These are phyloP conservation scores for Pythium rhizo-oryzae DNA, from an alignment of 352 stramenopile genomes.

Conservation along the genomic window DNA sequence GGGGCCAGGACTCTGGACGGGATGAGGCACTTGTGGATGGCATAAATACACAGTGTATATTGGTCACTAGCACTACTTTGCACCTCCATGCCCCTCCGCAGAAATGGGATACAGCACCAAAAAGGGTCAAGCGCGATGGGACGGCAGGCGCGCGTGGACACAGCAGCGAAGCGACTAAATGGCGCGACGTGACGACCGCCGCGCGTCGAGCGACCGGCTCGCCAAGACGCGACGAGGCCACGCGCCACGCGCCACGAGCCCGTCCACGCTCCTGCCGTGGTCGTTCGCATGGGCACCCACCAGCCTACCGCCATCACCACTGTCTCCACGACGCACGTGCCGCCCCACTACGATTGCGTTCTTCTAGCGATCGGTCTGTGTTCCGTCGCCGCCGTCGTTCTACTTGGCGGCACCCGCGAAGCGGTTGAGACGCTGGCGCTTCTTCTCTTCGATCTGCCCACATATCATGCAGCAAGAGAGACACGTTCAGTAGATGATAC, in stretches of 20 bases:
- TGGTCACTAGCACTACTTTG: neutral
- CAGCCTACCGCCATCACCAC: too few relatives aligned
- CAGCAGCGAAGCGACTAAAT: neutral
- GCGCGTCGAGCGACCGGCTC: neutral
- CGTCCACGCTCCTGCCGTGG: too few relatives aligned
- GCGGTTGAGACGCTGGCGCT: slow-evolving; percentile 71
- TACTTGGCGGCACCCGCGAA: slow-evolving; percentile 41
- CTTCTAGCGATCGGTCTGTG: too few relatives aligned
- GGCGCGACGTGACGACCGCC: neutral
- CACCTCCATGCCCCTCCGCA: too few relatives aligned
- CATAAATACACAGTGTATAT: slow-evolving; percentile 33
- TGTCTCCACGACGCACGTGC: too few relatives aligned
- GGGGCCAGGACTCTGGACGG: too few relatives aligned
- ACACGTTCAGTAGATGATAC: too few relatives aligned
- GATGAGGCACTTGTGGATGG: neutral
- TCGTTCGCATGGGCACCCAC: too few relatives aligned
- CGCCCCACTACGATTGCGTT: too few relatives aligned
- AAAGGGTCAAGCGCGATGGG: neutral
- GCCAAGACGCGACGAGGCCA: slow-evolving; percentile 4
- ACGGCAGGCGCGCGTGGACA: neutral
- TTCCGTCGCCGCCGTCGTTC: neutral
- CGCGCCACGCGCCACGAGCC: neutral
- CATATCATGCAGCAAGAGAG: neutral
- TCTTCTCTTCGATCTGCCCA: slow-evolving; percentile 57
- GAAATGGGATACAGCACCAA: too few relatives aligned